These are phyloP conservation scores for Mycocentrospora acerina DNA, from an alignment of 2,329 filamentous ascomycete genomes.

Conservation along the genomic window DNA sequence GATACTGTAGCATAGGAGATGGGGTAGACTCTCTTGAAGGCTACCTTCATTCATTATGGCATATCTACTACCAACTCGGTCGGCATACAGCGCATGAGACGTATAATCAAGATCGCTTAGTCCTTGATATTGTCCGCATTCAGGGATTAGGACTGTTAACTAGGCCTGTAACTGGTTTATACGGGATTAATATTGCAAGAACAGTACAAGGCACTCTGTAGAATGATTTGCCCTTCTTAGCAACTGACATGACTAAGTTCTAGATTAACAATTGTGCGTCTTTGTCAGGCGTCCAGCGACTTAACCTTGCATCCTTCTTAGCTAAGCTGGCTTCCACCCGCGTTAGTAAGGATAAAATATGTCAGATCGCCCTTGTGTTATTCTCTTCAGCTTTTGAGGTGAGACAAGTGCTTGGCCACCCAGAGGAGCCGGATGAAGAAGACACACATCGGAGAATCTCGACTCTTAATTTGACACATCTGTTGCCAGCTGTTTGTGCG, in stretches of 20 bases:
- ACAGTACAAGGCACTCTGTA: slow-evolving; percentile 12
- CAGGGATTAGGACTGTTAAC: slow-evolving; percentile 10
- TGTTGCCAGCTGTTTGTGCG: slow-evolving; percentile 7
- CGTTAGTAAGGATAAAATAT: slow-evolving; percentile 5
- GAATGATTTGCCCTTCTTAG: slow-evolving; percentile 12
- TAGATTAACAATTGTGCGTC: slow-evolving; percentile 9
- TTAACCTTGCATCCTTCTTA: slow-evolving; percentile 10
- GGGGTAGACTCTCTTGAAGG: slow-evolving; percentile 10
- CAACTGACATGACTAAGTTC: slow-evolving; percentile 9
- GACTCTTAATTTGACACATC: slow-evolving; percentile 3
- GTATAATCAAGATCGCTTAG: slow-evolving; percentile 7
- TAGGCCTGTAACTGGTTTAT: slow-evolving; percentile 8
- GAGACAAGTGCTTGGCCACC: background rate
- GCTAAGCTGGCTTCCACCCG: slow-evolving; percentile 9
- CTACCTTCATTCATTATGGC: slow-evolving; percentile 10
- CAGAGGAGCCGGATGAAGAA: slow-evolving; percentile 2
- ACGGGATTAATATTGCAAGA: slow-evolving; percentile 12
- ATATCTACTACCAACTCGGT: slow-evolving; percentile 6
- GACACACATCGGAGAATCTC: background rate
- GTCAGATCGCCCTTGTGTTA: slow-evolving; percentile 7
- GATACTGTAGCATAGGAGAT: slow-evolving; percentile 7
- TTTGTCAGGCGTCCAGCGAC: slow-evolving; percentile 4
- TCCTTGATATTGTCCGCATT: slow-evolving; percentile 9
- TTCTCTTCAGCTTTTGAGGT: slow-evolving; percentile 7
- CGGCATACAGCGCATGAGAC: slow-evolving; percentile 5